Base-by-base conservation (phyloP, 495 filamentous ascomycete genomes). In the Xylaria cubensis region DNA sequence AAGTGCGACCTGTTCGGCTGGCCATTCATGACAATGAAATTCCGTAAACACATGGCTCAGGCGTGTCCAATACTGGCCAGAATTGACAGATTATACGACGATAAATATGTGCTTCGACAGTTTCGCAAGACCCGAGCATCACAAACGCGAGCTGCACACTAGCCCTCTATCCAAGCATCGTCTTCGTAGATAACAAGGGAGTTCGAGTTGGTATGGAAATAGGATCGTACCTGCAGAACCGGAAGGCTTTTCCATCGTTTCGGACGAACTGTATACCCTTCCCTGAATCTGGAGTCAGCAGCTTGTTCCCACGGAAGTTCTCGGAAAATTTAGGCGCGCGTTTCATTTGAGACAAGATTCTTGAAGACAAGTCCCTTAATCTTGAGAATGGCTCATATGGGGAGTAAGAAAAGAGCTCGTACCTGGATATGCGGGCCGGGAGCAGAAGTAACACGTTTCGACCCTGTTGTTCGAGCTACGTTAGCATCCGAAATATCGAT, bases 391-490 rank as follows among this genome's bases (percentile, higher is more conserved):
- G 8, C 21, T 21, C 2, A 13, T 73, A 70, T 63, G 73, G 69
- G 71, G 71, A 74, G 74, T 50, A 75, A 50, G 32, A 29, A 36
- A 36, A 36, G 19, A 39, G 34, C 36, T 75, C 82, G 74, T 95
- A 78, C 89, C 88, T 50, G 95, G 94, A 84, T 96, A 97, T 81
- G 90, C 88, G 42, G 94, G 94, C 77, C 86, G 85, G 71, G 91
- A 93, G 85, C 95, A 98, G 85, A 97, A 97, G 79, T 94, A 93
- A 80, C 94, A 97, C 66, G 92, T 93, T 82, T 97, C 94, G 80
- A 97, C 77, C 67, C 77, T 79, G 64, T 36, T 51, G 59, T 7
- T 32, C 3, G 8, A 74, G 32, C 72, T 67, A 71, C 72, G 63
- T 79, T 44, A 80, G 74, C 50, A 53, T 13, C 53, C 12, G 26